Evolutionary conservation across 352 stramenopile genomes (phyloP).

Genomic region (Blastocystis hominis): DNA sequence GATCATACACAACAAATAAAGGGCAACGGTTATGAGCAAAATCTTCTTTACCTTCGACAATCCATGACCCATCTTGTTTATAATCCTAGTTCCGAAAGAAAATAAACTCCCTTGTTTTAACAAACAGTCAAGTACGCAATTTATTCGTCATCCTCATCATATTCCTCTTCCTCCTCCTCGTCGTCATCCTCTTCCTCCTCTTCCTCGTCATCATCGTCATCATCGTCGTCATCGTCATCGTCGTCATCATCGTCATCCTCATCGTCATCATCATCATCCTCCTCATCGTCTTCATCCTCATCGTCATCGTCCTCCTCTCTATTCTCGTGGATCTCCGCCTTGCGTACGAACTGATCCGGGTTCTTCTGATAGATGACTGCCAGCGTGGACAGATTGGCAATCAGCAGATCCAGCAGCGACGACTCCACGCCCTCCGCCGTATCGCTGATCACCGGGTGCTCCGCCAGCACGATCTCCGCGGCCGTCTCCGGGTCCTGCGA

Average conservation of each 20-base stretch:
- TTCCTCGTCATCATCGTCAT: constrained; percentile 52
- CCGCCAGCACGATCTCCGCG: constrained; percentile 88
- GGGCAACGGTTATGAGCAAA: no score
- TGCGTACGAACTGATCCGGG: constrained; percentile 76
- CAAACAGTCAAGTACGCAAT: no score
- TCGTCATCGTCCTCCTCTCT: constrained; percentile 63
- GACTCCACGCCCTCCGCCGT: constrained; percentile 88
- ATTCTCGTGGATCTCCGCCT: constrained; percentile 62
- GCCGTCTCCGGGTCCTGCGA: constrained; percentile 92
- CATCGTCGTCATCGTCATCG: constrained; percentile 58
- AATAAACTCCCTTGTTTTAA: no score
- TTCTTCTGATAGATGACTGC: constrained; percentile 95
- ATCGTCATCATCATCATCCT: constrained; percentile 61
- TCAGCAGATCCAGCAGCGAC: constrained; percentile 84
- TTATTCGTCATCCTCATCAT: constrained; percentile 24
- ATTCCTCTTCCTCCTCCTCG: constrained; percentile 26
- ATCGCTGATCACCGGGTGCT: constrained; percentile 97
- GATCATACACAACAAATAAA: no score
- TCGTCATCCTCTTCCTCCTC: constrained; percentile 64
- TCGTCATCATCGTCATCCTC: constrained; percentile 61
- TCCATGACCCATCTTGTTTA: no score
- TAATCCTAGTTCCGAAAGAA: no score
- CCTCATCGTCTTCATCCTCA: constrained; percentile 68
- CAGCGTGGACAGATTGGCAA: constrained; percentile 91
- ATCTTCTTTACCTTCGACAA: no score